phyloP scores from a whole-genome alignment of 1,139 yeast species.

The Scheffersomyces parashehatae region DNA sequence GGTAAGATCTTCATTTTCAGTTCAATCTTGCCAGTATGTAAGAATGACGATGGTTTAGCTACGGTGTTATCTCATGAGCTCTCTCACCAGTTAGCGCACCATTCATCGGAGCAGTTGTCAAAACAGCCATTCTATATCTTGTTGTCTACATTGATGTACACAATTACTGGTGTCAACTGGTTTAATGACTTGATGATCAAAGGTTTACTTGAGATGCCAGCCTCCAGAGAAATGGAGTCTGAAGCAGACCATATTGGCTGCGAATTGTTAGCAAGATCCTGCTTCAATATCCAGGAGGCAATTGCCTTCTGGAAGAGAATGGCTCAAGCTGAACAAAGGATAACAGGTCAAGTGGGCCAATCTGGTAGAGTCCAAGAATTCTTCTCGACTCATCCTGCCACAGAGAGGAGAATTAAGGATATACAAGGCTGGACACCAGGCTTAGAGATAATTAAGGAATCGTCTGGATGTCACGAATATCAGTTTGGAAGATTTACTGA shows the following conservation, averaged over 20 bases:
- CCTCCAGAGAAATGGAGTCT: slow-evolving; percentile 88
- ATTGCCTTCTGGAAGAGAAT: slow-evolving; percentile 81
- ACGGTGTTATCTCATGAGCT: slow-evolving; percentile 92
- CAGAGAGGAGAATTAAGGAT: slow-evolving; percentile 65
- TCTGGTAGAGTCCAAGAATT: slow-evolving; percentile 50
- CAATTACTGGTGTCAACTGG: slow-evolving; percentile 31
- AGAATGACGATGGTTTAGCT: slow-evolving; percentile 87
- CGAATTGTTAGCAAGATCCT: slow-evolving; percentile 86
- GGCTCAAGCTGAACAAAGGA: slow-evolving; percentile 54
- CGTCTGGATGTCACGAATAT: slow-evolving; percentile 31
- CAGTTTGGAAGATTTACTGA: slow-evolving; percentile 21
- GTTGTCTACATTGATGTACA: slow-evolving; percentile 46
- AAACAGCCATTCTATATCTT: slow-evolving; percentile 55
- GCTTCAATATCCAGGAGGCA: slow-evolving; percentile 77
- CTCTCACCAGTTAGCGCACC: slow-evolving; percentile 92
- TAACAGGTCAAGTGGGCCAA: slow-evolving; percentile 24
- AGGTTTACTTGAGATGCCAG: slow-evolving; percentile 72
- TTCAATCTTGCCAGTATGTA: slow-evolving; percentile 75
- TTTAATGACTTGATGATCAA: slow-evolving; percentile 58
- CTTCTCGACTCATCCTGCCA: slow-evolving; percentile 90
- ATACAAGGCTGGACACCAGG: slow-evolving; percentile 74
- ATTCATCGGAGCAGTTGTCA: slow-evolving; percentile 78
- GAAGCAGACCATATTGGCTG: slow-evolving; percentile 96
- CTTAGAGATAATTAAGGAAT: slow-evolving; percentile 49
- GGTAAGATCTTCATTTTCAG: slow-evolving; percentile 92